These are phyloP conservation scores for Pachyrhizus erosus DNA, from an alignment of 306 rosid genomes.

Conservation along the genomic window DNA sequence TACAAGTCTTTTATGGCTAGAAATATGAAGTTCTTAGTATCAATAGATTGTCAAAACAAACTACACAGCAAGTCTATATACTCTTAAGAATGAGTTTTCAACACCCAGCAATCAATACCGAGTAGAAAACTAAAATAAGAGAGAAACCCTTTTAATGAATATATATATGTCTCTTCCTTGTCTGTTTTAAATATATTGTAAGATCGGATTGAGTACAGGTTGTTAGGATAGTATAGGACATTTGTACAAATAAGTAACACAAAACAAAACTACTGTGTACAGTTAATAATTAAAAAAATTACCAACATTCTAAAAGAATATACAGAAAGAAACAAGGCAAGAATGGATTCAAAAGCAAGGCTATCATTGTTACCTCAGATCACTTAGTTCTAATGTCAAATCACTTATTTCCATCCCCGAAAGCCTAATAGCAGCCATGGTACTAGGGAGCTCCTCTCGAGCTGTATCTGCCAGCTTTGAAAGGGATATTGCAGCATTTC, in stretches of 20 bases:
- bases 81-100: constrained; percentile 6
- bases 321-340: constrained; percentile 13
- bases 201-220: not conserved
- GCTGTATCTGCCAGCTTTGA: constrained; percentile 96
- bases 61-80: not conserved
- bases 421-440: constrained; percentile 97
- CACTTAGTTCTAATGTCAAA: constrained; percentile 79
- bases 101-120: not conserved
- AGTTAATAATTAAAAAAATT: not conserved
- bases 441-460: constrained; percentile 93
- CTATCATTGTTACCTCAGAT: constrained; percentile 68
- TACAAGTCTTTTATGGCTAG: constrained; percentile 24
- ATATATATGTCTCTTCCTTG: not conserved
- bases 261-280: constrained; percentile 10
- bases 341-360: constrained; percentile 27
- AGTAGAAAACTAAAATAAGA: constrained; percentile 22
- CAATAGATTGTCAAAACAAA: constrained; percentile 17
- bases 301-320: constrained; percentile 32
- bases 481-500: constrained; percentile 86
- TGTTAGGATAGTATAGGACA: not conserved
- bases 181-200: constrained; percentile 17
- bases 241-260: constrained; percentile 23
- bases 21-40: not conserved
- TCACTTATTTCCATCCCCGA: constrained; percentile 98
- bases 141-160: not conserved